These are phyloP conservation scores for Trichoderma virens DNA, from an alignment of 495 filamentous ascomycete species.

Conservation along the genomic window DNA sequence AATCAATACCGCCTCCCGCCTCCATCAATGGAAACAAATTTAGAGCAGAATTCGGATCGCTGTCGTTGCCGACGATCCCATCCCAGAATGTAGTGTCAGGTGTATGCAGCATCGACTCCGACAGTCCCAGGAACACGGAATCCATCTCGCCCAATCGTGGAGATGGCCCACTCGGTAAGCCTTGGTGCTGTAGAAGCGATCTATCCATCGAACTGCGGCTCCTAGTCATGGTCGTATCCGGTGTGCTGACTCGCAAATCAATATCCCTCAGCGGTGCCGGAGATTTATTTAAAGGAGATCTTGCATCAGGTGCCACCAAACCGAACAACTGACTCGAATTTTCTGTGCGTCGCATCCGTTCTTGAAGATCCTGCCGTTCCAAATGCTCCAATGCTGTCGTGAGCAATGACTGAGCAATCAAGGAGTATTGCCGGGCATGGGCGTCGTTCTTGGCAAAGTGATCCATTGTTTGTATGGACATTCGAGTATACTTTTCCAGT, in stretches of 20 bases:
- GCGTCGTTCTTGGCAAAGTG: conserved; percentile 33
- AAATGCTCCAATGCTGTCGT: conserved; percentile 30
- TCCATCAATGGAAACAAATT: conserved; percentile 11
- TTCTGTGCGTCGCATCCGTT: conserved; percentile 30
- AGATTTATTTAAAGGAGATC: neutral
- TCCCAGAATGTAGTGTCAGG: neutral
- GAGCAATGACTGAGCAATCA: conserved; percentile 37
- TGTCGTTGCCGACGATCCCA: conserved; percentile 1
- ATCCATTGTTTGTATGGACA: conserved; percentile 33
- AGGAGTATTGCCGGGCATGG: conserved; percentile 37
- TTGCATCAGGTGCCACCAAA: conserved; percentile 16
- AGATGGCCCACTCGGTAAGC: neutral
- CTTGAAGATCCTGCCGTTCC: conserved; percentile 30
- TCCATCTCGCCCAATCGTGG: conserved; percentile 1
- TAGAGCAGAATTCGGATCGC: neutral
- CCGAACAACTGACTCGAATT: conserved; percentile 38
- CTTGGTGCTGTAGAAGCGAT: neutral
- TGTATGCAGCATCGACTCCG: neutral
- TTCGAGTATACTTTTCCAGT: conserved; percentile 34
- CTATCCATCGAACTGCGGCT: neutral
- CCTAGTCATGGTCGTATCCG: neutral
- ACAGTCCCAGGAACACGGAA: conserved; percentile 1
- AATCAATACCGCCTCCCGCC: conserved; percentile 9
- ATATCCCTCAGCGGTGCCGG: neutral
- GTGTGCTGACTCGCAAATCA: neutral